Evolutionary conservation across 805 yeast genomes (phyloP), one percentile per base, ranked within the genome.

Genomic region (Pichia membranifaciens): DNA sequence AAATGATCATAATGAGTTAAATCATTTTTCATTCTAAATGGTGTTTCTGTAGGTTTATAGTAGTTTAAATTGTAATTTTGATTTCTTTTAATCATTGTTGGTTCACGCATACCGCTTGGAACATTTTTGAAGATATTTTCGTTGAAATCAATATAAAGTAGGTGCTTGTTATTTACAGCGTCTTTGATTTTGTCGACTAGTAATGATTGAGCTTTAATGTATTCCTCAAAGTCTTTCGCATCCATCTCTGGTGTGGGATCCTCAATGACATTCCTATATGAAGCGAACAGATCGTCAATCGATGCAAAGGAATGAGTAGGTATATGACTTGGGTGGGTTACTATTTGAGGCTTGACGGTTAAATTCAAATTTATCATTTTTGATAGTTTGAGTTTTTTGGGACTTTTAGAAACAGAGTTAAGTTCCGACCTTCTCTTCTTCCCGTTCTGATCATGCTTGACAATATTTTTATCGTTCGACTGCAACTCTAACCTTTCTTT

Each of bases 1-100:
- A 93, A 66, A 62, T 86, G 82, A 57, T 90, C 97, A 39, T 76
- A 75, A 57, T 78, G 82, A 0, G 90, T 78, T 58, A 67, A 52
- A 39, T 65, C 69, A 39, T 61, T 58, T 40, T 59, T 58, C 35
- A 57, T 32, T 41, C 66, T 48, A 43, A 66, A 78, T 25, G 78
- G 81, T 17, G 71, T 64, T 44, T 69, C 67, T 2, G 75, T 69
- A 0, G 69, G 60, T 40, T 54, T 61, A 33, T 54, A 62, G 41
- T 55, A 57, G 34, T 54, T 58, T 31, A 56, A 44, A 17, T 69
- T 65, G 33, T 60, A 58, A 36, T 55, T 55, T 3, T 55, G 54
- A 44, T 67, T 66, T 22, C 54, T 57, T 46, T 66, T 66, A 16
- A 67, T 60, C 66, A 67, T 64, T 6, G 71, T 67, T 13, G 70